A percentile compares a stretch with the other conserved stretches of the same genome.
phyloP scores from a whole-genome alignment of 78 protist genomes.

The Anaeramoeba flamelloides region DNA sequence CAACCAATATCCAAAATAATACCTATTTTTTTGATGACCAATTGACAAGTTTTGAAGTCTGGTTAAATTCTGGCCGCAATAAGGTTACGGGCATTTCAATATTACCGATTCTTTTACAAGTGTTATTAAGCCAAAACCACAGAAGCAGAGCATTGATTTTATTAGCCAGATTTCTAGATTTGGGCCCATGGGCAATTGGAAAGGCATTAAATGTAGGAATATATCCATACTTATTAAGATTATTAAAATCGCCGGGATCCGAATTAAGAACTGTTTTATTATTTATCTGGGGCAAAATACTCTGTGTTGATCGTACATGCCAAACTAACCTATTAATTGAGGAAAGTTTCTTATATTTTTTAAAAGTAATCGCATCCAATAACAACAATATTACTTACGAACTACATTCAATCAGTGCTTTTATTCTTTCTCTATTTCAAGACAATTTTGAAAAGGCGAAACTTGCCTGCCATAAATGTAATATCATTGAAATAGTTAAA shows the following conservation, averaged over 20 bases:
- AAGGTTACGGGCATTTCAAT: constrained; percentile 60
- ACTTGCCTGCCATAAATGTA: no score
- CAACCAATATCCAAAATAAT: no score
- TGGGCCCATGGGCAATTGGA: constrained; percentile 93
- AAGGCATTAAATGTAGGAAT: no score
- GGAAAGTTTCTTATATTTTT: constrained; percentile 53
- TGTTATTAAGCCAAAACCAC: constrained; percentile 45
- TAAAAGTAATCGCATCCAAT: constrained; percentile 19
- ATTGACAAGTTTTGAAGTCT: constrained; percentile 77
- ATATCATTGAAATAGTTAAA: no score
- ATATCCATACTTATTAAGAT: no score
- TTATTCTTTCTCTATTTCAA: no score
- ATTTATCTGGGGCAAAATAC: constrained; percentile 65
- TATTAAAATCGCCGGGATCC: no score
- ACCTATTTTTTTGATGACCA: constrained; percentile 69
- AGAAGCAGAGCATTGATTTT: constrained; percentile 70
- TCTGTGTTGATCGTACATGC: constrained; percentile 44
- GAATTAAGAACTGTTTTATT: constrained; percentile 46
- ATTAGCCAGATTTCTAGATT: constrained; percentile 67
- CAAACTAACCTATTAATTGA: constrained; percentile 58
- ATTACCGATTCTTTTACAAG: constrained; percentile 86
- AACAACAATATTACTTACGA: no score
- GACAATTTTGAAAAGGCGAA: no score
- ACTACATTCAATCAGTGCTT: no score
- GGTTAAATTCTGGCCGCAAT: constrained; percentile 62